Percentiles rank a stretch among this genome's conserved stretches.
These are phyloP conservation scores for Jatropha curcas DNA, from an alignment of 345 rosid genomes.

Conservation along the genomic window DNA sequence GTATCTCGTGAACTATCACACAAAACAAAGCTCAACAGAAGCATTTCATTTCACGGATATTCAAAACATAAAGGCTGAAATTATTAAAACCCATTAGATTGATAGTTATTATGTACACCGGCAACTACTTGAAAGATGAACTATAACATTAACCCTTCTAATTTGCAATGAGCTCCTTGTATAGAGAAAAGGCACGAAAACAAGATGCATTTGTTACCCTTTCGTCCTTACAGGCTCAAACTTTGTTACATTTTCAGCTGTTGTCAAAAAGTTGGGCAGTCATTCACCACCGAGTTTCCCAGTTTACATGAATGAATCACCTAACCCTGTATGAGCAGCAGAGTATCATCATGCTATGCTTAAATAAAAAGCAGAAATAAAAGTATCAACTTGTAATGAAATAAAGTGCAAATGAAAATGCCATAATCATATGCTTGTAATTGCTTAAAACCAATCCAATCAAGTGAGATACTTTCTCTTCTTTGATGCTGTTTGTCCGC, in stretches of 20 bases:
- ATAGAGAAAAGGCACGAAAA: constrained; percentile 17
- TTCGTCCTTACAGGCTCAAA: constrained; percentile 23
- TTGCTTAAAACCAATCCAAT: not conserved
- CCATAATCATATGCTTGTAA: not conserved
- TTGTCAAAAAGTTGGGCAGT: constrained; percentile 1
- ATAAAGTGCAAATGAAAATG: not conserved
- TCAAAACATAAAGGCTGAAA: constrained; percentile 7
- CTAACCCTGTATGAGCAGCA: constrained; percentile 19
- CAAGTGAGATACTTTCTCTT: not conserved
- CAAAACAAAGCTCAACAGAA: not conserved
- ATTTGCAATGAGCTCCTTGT: constrained; percentile 14
- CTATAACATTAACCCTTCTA: constrained; percentile 24
- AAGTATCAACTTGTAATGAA: not conserved
- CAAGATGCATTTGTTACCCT: constrained; percentile 24
- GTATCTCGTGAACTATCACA: constrained; percentile 2
- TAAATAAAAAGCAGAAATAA: not conserved
- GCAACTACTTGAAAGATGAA: constrained; percentile 9
- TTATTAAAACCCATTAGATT: constrained; percentile 15
- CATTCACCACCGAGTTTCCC: constrained; percentile 10
- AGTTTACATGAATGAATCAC: not conserved
- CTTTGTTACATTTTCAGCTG: constrained; percentile 10
- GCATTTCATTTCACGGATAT: constrained; percentile 9
- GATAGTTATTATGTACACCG: constrained; percentile 22
- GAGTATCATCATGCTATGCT: constrained; percentile 9
- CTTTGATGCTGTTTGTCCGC: not conserved